Evolutionary conservation across 768 basidiomycete genomes (phyloP).

Genomic region (Mycena metata): DNA sequence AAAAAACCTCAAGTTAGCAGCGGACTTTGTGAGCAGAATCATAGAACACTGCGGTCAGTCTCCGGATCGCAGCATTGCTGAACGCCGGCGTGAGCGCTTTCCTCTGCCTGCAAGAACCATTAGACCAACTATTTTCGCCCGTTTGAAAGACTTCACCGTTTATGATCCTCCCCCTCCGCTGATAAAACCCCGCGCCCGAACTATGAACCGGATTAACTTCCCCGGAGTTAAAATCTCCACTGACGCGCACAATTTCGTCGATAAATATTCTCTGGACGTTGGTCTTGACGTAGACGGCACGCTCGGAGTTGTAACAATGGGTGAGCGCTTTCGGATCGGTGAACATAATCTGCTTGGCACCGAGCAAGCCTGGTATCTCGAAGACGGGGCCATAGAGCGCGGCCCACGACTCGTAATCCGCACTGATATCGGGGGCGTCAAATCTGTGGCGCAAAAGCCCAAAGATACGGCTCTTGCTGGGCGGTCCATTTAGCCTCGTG

Average conservation of each 20-base stretch:
- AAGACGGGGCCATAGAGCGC: conserved; percentile 35
- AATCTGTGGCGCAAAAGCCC: conserved; percentile 22
- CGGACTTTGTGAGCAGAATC: conserved; percentile 56
- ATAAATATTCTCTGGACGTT: conserved; percentile 15
- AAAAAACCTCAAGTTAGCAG: too few species aligned
- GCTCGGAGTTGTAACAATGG: conserved; percentile 40
- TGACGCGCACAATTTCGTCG: conserved; percentile 19
- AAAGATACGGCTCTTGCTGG: conserved; percentile 32
- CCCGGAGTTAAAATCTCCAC: background rate
- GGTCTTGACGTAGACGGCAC: conserved; percentile 36
- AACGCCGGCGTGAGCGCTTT: conserved; percentile 57
- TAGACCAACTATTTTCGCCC: background rate
- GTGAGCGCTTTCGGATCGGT: conserved; percentile 43
- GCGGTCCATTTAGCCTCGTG: conserved; percentile 31
- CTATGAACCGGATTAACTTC: background rate
- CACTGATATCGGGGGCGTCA: conserved; percentile 11
- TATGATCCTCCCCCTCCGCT: conserved; percentile 42
- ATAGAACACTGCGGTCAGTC: conserved; percentile 53
- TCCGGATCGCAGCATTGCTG: conserved; percentile 55
- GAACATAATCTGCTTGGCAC: conserved; percentile 33
- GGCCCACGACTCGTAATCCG: conserved; percentile 36
- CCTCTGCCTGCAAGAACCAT: conserved; percentile 45
- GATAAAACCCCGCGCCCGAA: conserved; percentile 36
- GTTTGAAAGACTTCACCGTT: conserved; percentile 26
- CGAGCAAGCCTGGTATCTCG: conserved; percentile 26